These are phyloP conservation scores for Cicer bijugum DNA, from an alignment of 306 rosid genomes.

Conservation along the genomic window DNA sequence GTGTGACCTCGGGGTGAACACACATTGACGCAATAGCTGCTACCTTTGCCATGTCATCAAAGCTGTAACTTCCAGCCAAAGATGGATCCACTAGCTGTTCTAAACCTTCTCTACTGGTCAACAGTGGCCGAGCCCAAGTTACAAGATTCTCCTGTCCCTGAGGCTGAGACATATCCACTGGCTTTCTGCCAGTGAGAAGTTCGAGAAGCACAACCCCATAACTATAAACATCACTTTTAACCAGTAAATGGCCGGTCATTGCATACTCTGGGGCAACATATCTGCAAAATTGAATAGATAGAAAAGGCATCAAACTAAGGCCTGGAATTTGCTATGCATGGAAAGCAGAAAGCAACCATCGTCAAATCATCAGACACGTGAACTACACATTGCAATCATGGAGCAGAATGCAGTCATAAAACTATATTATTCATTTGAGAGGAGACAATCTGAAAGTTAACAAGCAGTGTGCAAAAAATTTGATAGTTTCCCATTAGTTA, in stretches of 20 bases:
- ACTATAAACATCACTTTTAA: conserved; percentile 95
- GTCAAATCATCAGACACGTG: background rate
- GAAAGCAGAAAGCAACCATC: conserved; percentile 12
- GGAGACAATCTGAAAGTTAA: conserved; percentile 23
- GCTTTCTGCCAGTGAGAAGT: conserved; percentile 93
- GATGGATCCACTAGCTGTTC: conserved; percentile 88
- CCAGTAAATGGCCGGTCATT: conserved; percentile 95
- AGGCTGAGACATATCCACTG: conserved; percentile 93
- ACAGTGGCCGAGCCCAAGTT: conserved; percentile 86
- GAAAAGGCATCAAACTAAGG: conserved; percentile 36
- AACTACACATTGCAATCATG: conserved; percentile 37
- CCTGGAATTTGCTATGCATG: conserved; percentile 39
- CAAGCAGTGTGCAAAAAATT: conserved; percentile 21
- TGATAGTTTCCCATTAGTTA: no score
- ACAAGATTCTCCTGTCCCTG: conserved; percentile 89
- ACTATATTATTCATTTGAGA: conserved; percentile 27
- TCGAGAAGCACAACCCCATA: conserved; percentile 94
- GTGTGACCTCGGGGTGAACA: conserved; percentile 89
- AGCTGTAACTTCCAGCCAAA: conserved; percentile 74
- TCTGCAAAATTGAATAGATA: conserved; percentile 54
- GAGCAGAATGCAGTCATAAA: conserved; percentile 28
- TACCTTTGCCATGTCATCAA: conserved; percentile 94
- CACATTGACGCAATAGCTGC: conserved; percentile 98
- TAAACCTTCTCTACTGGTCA: conserved; percentile 85
- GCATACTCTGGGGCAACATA: conserved; percentile 98